Evolutionary conservation across 306 rosid genomes (phyloP), one percentile per base, ranked within the genome.

Genomic region (Pyrus pyrifolia): DNA sequence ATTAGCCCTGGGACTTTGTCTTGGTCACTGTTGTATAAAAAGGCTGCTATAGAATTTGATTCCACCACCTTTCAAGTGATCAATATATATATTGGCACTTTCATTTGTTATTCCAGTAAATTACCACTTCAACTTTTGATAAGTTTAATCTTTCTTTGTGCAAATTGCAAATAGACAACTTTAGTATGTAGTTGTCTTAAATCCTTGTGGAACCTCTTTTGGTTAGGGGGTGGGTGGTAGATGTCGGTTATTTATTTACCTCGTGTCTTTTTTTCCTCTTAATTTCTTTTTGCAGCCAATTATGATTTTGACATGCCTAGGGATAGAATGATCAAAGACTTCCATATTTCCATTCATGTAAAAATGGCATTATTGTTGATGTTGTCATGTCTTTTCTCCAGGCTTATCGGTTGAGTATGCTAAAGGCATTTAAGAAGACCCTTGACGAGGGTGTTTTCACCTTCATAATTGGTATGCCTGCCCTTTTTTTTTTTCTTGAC

Each of bases 401-500:
- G 99, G 97, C 96, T 70, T 95, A 95, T 81, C 90, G 96, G 67
- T 86, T 85, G 71, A 95, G 99, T 93, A 95, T 95, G 99, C 85
- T 95, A 87, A 95, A 91, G 85, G 93, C 97, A 80, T 95, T 95
- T 87, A 92, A 82, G 88, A 95, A 88, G 93, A 95, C 95, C 78
- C 89, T 95, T 11, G 97, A 95, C 79, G 97, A 95, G 86, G 92
- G 93, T 73, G 88, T 35, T 80, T 95, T 89, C 87, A 89, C 96
- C 86, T 92, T 92, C 75, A 83, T 95, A 81, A 95, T 95, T n/a
- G 99, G 99, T 95, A 90, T 74, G 96, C 81, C 71, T 84, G 77
- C 18, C 70, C 46, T 82, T 55, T 79, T 45, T 51, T 69, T 45
- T 51, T 63, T 70, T 25, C 53, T 71, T 45, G 57, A 45, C 22